Base-by-base conservation (phyloP, 306 rosid genomes). In the Glycine latifolia region DNA sequence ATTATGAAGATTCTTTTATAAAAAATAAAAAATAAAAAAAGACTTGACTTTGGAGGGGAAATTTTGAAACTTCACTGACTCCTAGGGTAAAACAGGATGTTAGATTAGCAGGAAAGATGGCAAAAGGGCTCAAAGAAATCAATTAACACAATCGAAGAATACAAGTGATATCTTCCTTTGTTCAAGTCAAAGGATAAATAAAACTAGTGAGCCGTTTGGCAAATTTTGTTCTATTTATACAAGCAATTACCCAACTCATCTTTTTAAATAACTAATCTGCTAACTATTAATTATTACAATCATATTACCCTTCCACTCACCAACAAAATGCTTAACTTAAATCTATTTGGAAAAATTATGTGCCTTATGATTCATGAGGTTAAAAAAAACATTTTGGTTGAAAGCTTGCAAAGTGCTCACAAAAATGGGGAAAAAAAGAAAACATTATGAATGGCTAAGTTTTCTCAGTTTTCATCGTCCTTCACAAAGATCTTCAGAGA, bases 401-500 rank as follows among this genome's bases (percentile, higher is more conserved):
- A 39, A n/a, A 66, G 49, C 26, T 14, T 63, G 69, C 31, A 63
- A 63, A 0, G 47, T 6, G 48, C 70, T 63, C 44, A 31, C 65
- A 61, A 31, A 61, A 61, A 33, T 47, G 17, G 60, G 43, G 44
- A 35, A 33, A 15, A 0, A 20, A 56, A 60, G 44, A 39, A 60
- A 9, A 10, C 6, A 13, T 37, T 10, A 49, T 60, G 56, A 65
- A 58, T 41, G 55, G 62, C 79, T 61, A 17, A 54, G 41, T 14
- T 48, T 79, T 59, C 78, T 43, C 44, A 35, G 65, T 13, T 81
- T 76, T 93, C 88, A 96, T 60, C 99, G 85, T 81, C 99, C 99
- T 89, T 93, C 99, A 15, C 92, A 97, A 81, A 96, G 99, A 87
- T 96, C 99, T 90, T 96, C 99, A 13, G 98, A 96, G 90, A 91